These are phyloP conservation scores for Dryadomyces quercivorus DNA, from an alignment of 2,329 filamentous ascomycete genomes.

Conservation along the genomic window DNA sequence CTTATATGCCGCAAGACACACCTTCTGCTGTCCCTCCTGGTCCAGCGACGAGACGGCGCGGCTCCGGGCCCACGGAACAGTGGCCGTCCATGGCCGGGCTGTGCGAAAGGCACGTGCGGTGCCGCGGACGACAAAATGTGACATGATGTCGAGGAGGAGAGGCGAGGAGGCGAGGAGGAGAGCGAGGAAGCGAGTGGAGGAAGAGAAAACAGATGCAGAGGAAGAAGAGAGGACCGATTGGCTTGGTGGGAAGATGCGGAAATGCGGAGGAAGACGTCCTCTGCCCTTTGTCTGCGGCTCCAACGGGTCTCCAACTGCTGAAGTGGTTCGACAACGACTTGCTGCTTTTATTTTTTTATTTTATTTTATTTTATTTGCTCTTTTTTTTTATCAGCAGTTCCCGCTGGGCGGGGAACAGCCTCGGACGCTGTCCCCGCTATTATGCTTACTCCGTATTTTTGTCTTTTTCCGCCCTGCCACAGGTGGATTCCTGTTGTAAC, in stretches of 20 bases:
- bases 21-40: slow-evolving; percentile 48
- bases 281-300: too few relatives aligned
- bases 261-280: too few relatives aligned
- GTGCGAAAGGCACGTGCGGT: slow-evolving; percentile 33
- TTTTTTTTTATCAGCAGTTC: background rate
- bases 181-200: background rate
- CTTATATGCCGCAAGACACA: slow-evolving; percentile 17
- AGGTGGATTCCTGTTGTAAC: background rate
- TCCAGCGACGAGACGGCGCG: slow-evolving; percentile 33
- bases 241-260: too few relatives aligned
- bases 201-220: background rate
- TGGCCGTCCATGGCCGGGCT: slow-evolving; percentile 21
- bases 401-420: background rate
- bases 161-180: background rate
- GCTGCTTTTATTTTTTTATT: background rate
- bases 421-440: too few relatives aligned
- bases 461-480: background rate
- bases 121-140: slow-evolving; percentile 33
- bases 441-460: too few relatives aligned
- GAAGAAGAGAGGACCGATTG: background rate
- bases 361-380: background rate
- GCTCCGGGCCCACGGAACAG: slow-evolving; percentile 17
- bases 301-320: background rate
- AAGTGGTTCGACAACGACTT: background rate
- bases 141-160: slow-evolving; percentile 24